phyloP scores from a whole-genome alignment of 1,284 basidiomycete genomes.

The Polyporus tsugae region DNA sequence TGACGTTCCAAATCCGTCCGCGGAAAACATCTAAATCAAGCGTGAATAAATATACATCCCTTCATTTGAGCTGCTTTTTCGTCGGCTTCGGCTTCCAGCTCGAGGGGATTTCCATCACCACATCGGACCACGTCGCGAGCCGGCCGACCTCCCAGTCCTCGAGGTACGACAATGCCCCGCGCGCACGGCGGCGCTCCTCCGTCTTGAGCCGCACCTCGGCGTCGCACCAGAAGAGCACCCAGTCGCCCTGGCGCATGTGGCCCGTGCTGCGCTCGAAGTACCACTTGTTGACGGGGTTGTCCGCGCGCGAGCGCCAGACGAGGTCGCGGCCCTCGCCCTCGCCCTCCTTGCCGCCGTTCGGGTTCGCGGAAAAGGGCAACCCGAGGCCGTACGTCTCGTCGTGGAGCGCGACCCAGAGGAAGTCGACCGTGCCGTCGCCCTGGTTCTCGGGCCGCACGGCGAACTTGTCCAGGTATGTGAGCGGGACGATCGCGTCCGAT shows the following conservation, averaged over 20 bases:
- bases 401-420: constrained; percentile 97
- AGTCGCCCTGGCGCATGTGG: constrained; percentile 84
- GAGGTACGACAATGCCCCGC: constrained; percentile 73
- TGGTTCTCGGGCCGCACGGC: constrained; percentile 95
- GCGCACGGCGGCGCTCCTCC: constrained; percentile 68
- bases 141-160: constrained; percentile 87
- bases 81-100: constrained; percentile 64
- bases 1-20: neutral
- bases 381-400: constrained; percentile 99
- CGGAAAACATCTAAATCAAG: neutral
- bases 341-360: constrained; percentile 92
- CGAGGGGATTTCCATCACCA: constrained; percentile 80
- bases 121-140: constrained; percentile 77
- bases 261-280: constrained; percentile 97
- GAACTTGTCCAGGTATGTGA: constrained; percentile 99
- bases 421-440: constrained; percentile 98
- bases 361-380: constrained; percentile 92
- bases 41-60: neutral
- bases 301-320: constrained; percentile 92
- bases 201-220: constrained; percentile 84
- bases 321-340: constrained; percentile 92
- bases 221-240: constrained; percentile 99
- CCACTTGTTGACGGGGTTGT: constrained; percentile 99
- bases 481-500: constrained; percentile 49
- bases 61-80: constrained; percentile 38